phyloP scores from a whole-genome alignment of 2,329 filamentous ascomycete genomes.

The Raffaelea deltoideospora region DNA sequence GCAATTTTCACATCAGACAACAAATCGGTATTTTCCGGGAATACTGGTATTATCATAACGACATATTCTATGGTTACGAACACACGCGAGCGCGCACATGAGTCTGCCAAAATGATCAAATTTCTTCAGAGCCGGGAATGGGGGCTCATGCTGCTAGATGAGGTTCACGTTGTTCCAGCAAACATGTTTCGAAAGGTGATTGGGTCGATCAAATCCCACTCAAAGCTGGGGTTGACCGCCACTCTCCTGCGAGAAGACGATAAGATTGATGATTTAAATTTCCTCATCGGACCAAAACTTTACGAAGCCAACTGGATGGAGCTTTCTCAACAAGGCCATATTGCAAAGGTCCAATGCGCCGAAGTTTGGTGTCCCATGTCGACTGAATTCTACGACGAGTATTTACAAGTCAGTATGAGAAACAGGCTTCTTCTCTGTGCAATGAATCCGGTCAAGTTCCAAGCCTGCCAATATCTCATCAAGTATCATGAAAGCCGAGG shows the following conservation, averaged over 20 bases:
- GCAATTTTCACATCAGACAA: slow-evolving; percentile 89
- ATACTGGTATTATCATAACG: slow-evolving; percentile 90
- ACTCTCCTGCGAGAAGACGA: slow-evolving; percentile 92
- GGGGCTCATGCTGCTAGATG: slow-evolving; percentile 93
- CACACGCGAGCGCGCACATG: slow-evolving; percentile 71
- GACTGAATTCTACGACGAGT: slow-evolving; percentile 93
- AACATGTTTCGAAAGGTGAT: slow-evolving; percentile 94
- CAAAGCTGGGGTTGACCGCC: slow-evolving; percentile 86
- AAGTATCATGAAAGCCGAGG: slow-evolving; percentile 90
- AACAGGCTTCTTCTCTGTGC: slow-evolving; percentile 52
- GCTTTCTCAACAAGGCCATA: slow-evolving; percentile 88
- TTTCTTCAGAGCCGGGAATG: slow-evolving; percentile 82
- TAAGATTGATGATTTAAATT: slow-evolving; percentile 95
- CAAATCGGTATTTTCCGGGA: slow-evolving; percentile 69
- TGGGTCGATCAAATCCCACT: slow-evolving; percentile 82
- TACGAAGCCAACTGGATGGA: slow-evolving; percentile 99
- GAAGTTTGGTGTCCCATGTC: slow-evolving; percentile 99
- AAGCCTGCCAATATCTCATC: slow-evolving; percentile 95
- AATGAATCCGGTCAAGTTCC: slow-evolving; percentile 96
- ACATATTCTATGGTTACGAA: slow-evolving; percentile 99
- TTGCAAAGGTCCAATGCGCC: slow-evolving; percentile 91
- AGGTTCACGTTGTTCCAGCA: slow-evolving; percentile 94
- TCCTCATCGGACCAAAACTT: slow-evolving; percentile 89
- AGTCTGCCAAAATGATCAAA: slow-evolving; percentile 95
- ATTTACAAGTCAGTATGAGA: slow-evolving; percentile 33